These are phyloP conservation scores for Cynanchum wilfordii DNA, from an alignment of 257 asterid genomes.

Conservation along the genomic window DNA sequence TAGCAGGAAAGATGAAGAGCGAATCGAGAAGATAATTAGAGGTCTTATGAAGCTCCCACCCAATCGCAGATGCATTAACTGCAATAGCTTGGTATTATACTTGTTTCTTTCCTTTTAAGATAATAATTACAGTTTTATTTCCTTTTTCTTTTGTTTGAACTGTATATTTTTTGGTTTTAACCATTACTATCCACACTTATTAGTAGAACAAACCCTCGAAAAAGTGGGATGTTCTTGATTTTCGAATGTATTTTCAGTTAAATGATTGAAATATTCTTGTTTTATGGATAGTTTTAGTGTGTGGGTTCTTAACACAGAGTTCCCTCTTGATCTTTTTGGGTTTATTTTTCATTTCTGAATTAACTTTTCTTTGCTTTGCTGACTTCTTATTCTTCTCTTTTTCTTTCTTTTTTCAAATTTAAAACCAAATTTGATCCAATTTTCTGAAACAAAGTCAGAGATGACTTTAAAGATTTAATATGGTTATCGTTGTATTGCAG, in stretches of 20 bases:
- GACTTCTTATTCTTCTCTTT: no score
- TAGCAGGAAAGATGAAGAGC: slow-evolving; percentile 74
- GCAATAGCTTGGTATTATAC: slow-evolving; percentile 69
- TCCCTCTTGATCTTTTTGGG: not conserved
- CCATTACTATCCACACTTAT: slow-evolving; percentile 1
- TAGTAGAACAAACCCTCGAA: not conserved
- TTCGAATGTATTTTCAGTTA: not conserved
- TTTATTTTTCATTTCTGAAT: not conserved
- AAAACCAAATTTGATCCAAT: not conserved
- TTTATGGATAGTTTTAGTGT: not conserved
- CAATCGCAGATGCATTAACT: slow-evolving; percentile 93
- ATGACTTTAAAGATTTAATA: not conserved
- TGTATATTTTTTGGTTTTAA: not conserved
- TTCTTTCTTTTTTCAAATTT: not conserved
- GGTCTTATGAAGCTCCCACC: slow-evolving; percentile 99
- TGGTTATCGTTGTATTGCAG: slow-evolving; percentile 41
- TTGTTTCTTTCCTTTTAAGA: not conserved
- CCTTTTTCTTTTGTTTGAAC: not conserved
- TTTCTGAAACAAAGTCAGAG: slow-evolving; percentile 4
- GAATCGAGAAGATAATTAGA: slow-evolving; percentile 85
- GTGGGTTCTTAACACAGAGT: no score
- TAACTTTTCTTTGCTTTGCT: not conserved
- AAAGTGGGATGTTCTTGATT: not conserved
- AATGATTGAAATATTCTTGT: not conserved
- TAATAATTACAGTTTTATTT: not conserved